Evolutionary conservation across 1,284 basidiomycete genomes (phyloP).

Genomic region (Exobasidium cylindrosporum): DNA sequence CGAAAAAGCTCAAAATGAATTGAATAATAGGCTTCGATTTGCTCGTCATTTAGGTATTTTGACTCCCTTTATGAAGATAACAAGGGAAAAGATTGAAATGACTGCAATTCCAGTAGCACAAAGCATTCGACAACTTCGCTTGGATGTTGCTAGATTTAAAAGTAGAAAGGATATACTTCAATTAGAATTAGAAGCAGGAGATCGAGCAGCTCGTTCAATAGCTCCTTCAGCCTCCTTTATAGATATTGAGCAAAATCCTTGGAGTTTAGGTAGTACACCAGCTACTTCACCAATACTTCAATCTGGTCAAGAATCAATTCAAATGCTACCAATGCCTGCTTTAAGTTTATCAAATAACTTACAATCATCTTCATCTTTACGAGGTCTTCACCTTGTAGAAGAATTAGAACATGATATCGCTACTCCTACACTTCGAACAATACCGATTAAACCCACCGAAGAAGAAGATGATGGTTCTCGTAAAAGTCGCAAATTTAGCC

Average conservation of each 20-base stretch:
- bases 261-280: neutral
- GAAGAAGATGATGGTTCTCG: neutral
- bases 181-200: constrained; percentile 34
- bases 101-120: constrained; percentile 34
- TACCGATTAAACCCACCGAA: too few relatives aligned
- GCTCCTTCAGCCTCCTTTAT: constrained; percentile 7
- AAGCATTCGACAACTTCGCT: constrained; percentile 29
- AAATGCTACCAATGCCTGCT: too few relatives aligned
- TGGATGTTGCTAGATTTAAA: constrained; percentile 35
- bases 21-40: constrained; percentile 38
- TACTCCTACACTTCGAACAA: neutral
- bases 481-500: neutral
- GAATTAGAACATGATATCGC: neutral
- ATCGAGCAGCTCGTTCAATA: constrained; percentile 9
- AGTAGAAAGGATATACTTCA: constrained; percentile 30
- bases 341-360: neutral
- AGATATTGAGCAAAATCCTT: neutral
- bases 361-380: neutral
- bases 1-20: constrained; percentile 55
- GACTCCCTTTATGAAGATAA: constrained; percentile 44
- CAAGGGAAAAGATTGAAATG: constrained; percentile 46
- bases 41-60: constrained; percentile 44
- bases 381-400: neutral
- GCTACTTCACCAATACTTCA: neutral
- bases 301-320: neutral